Base-by-base conservation (phyloP, 2,329 filamentous ascomycete species). In the Aspergillus felis region DNA sequence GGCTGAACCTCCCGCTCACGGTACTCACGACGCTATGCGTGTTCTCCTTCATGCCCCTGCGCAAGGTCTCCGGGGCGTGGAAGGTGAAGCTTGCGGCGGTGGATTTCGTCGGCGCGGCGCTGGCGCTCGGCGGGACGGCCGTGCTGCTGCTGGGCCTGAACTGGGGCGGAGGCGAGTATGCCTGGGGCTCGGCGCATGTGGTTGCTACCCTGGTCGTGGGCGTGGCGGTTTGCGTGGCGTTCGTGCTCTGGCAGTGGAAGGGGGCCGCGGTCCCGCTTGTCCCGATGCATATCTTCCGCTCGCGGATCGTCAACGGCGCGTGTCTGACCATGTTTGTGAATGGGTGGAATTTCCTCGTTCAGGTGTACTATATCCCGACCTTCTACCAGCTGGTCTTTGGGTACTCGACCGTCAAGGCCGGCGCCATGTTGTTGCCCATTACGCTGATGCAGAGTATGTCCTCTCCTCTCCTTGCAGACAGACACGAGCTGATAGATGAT, bases 331-430 rank as follows among this genome's bases (percentile, higher is more conserved):
- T 83, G 80, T 80, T 81, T 38, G 79, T 84, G 64, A 84, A 84
- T 52, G 82, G 82, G 3, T 84, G 82, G 82, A 84, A 84, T 61
- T 84, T 84, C 55, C 73, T 84, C 25, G 78, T 82, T n/a, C 82
- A 84, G 59, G 68, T 86, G 2, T 87, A 86, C 68, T 87, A 83
- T 62, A 74, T 87, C 2, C 84, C 85, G 0, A 76, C 86, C 0
- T 87, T 85, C 65, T 83, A 83, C 48, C 84, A 87, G 65, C 82
- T 85, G 54, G 82, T 81, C 1, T 76, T 79, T 24, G 69, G 71
- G 20, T 74, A 75, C 50, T 74, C 71, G 1, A 74, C 78, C 0
- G 61, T 80, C 1, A 73, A 72, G 20, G 81, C 84, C 0, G 84
- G 82, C 0, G 74, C 76, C 2, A 73, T 84, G 50, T 73, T 80